A percentile compares a stretch with the other conserved stretches of the same genome.
These are phyloP conservation scores for Gremmenia infestans DNA, from an alignment of 2,329 filamentous ascomycete genomes.

Conservation along the genomic window DNA sequence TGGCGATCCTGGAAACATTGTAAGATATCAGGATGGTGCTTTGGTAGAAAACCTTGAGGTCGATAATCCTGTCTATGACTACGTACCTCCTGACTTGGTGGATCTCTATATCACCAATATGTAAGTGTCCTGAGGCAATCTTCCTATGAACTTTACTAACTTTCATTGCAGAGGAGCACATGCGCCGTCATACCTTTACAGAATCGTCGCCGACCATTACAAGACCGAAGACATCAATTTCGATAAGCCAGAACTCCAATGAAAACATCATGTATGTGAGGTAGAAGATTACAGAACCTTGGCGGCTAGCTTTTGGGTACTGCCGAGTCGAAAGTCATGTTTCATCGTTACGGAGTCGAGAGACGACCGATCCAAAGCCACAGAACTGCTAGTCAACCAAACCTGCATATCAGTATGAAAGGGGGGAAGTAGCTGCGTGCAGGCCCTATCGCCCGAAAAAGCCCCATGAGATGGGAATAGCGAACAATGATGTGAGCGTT, in stretches of 20 bases:
- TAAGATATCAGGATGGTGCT: constrained; percentile 72
- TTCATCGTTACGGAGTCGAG: no score
- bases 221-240: constrained; percentile 66
- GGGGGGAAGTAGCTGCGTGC: no score
- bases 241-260: constrained; percentile 35
- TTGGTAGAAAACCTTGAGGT: constrained; percentile 75
- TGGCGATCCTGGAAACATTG: constrained; percentile 71
- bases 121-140: constrained; percentile 41
- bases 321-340: no score
- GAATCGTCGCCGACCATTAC: constrained; percentile 71
- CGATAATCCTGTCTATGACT: constrained; percentile 75
- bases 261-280: no score
- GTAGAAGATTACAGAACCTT: not conserved
- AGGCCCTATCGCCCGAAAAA: no score
- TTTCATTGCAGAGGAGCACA: constrained; percentile 51
- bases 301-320: not conserved
- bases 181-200: constrained; percentile 66
- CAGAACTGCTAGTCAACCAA: no score
- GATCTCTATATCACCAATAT: constrained; percentile 84
- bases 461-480: no score
- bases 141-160: constrained; percentile 20
- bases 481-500: no score
- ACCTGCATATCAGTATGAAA: no score
- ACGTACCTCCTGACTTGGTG: constrained; percentile 70
- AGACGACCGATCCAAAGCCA: no score